phyloP scores from a whole-genome alignment of 306 rosid genomes.

The Leucaena leucocephala region DNA sequence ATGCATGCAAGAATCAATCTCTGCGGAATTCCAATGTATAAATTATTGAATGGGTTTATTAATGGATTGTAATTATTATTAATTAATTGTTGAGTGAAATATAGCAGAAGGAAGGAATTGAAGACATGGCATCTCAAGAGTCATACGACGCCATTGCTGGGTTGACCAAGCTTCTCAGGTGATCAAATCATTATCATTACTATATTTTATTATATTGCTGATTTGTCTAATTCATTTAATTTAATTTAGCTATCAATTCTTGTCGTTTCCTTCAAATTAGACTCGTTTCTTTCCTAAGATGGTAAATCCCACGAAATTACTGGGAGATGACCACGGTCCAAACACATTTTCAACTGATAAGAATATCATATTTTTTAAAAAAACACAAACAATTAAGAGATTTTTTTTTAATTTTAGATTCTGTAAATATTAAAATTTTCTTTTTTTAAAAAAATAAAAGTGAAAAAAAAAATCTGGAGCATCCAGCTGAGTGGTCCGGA shows the following conservation, averaged over 20 bases:
- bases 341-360: too few relatives aligned
- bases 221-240: too few relatives aligned
- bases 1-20: background rate
- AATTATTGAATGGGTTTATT: background rate
- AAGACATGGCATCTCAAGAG: constrained; percentile 52
- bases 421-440: too few relatives aligned
- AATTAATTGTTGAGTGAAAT: background rate
- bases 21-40: background rate
- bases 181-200: background rate
- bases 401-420: too few relatives aligned
- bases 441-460: too few relatives aligned
- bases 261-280: background rate
- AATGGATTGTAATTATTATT: background rate
- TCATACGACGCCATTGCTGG: constrained; percentile 64
- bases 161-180: constrained; percentile 69
- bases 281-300: background rate
- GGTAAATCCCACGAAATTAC: background rate
- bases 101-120: constrained; percentile 17
- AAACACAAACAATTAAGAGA: too few relatives aligned
- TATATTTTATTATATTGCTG: background rate
- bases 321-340: too few relatives aligned
- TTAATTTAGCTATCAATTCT: too few relatives aligned
- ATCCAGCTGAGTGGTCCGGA: too few relatives aligned
- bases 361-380: too few relatives aligned
- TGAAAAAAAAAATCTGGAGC: too few relatives aligned